These are phyloP conservation scores for Nematocida sp. DNA, from an alignment of 371 early-diverging fungal genomes.

Conservation along the genomic window DNA sequence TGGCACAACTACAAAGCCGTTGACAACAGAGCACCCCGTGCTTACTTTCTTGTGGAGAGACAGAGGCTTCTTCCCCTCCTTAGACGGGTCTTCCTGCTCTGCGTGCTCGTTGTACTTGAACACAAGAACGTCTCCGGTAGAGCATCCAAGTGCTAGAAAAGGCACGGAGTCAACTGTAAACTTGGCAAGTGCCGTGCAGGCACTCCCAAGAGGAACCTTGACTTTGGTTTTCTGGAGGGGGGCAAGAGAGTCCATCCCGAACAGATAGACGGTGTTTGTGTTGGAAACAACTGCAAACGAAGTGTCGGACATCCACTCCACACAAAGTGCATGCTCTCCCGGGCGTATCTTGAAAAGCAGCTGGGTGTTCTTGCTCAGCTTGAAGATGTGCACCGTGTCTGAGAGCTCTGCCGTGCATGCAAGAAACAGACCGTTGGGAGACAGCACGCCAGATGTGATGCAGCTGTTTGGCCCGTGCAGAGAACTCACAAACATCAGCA, in stretches of 20 bases:
- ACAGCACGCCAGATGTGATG: slow-evolving; percentile 9
- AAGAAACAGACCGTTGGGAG: slow-evolving; percentile 3
- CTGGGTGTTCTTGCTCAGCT: slow-evolving; percentile 34
- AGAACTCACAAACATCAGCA: slow-evolving; percentile 24
- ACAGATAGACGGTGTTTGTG: slow-evolving; percentile 13
- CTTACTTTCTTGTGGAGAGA: too few relatives aligned
- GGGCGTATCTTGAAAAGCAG: slow-evolving; percentile 11
- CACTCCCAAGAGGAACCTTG: neutral
- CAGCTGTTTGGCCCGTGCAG: slow-evolving; percentile 39
- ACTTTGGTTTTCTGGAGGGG: neutral
- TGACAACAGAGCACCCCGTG: too few relatives aligned
- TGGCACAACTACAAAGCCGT: too few relatives aligned
- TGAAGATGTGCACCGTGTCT: slow-evolving; percentile 11
- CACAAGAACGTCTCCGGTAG: neutral
- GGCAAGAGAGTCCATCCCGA: neutral
- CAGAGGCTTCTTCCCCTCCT: too few relatives aligned
- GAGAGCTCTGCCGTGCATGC: slow-evolving; percentile 39
- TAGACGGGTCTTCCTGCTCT: too few relatives aligned
- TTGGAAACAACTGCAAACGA: slow-evolving; percentile 10
- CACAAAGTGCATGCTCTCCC: slow-evolving; percentile 15
- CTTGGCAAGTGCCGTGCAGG: neutral
- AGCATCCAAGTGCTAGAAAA: slow-evolving; percentile 15
- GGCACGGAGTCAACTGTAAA: too few relatives aligned
- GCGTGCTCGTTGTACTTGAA: too few relatives aligned
- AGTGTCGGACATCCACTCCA: neutral